phyloP scores from a whole-genome alignment of 345 rosid genomes.

The Fremontodendron californicum region DNA sequence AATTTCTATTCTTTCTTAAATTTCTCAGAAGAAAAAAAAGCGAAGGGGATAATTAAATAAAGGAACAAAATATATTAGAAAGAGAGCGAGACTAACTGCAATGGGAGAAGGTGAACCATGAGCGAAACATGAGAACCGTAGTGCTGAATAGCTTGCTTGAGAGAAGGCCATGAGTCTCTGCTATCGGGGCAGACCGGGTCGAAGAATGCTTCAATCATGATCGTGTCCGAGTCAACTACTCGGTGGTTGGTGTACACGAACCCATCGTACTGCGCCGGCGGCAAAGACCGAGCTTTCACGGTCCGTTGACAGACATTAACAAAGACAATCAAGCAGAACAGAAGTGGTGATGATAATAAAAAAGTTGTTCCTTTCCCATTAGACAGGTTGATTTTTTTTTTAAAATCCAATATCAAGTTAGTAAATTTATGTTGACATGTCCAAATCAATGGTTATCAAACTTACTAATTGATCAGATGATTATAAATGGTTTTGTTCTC shows the following conservation, averaged over 20 bases:
- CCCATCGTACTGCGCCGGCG: conserved; percentile 75
- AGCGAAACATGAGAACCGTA: conserved; percentile 65
- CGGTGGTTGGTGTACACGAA: conserved; percentile 42
- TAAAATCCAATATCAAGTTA: too few relatives aligned
- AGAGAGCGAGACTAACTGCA: conserved; percentile 56
- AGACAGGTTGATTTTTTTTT: too few relatives aligned
- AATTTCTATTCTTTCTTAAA: neutral
- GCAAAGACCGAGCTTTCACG: conserved; percentile 52
- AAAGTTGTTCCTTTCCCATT: neutral
- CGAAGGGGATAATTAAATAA: neutral
- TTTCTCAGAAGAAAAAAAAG: neutral
- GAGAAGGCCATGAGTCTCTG: conserved; percentile 79
- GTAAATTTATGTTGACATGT: too few relatives aligned
- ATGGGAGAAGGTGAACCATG: conserved; percentile 68
- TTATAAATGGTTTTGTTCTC: too few relatives aligned
- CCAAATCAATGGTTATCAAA: too few relatives aligned
- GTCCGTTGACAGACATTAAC: conserved; percentile 5
- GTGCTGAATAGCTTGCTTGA: conserved; percentile 53
- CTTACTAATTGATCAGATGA: too few relatives aligned
- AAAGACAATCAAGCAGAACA: conserved; percentile 21
- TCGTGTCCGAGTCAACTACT: conserved; percentile 38
- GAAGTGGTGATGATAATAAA: conserved; percentile 16
- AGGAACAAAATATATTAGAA: neutral
- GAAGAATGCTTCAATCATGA: conserved; percentile 70
- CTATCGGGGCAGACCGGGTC: conserved; percentile 95